These are phyloP conservation scores for Candida argentea DNA, from an alignment of 805 yeast genomes.

Conservation along the genomic window DNA sequence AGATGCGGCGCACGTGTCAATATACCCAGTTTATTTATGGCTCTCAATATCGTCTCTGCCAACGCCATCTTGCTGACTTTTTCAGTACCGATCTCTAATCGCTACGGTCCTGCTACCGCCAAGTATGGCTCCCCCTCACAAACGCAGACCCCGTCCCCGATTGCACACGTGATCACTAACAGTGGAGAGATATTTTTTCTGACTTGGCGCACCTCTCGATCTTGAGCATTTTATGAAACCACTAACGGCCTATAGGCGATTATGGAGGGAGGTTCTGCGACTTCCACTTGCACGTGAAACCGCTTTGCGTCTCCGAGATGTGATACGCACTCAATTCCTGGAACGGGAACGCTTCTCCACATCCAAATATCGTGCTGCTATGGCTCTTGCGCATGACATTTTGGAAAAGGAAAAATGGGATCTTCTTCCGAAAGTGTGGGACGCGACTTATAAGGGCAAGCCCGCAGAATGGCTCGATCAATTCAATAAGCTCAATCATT, in stretches of 20 bases:
- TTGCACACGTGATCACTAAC: background rate
- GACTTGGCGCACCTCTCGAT: background rate
- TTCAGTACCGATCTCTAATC: too few species aligned
- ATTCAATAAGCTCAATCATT: constrained; percentile 12
- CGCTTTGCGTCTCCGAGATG: background rate
- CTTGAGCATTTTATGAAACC: background rate
- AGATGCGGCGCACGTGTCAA: constrained; percentile 24
- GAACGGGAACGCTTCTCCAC: constrained; percentile 6
- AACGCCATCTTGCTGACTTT: constrained; percentile 35
- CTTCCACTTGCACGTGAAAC: constrained; percentile 19
- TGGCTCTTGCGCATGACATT: constrained; percentile 14
- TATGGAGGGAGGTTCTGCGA: constrained; percentile 16
- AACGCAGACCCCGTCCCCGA: too few species aligned
- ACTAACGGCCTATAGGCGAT: constrained; percentile 9
- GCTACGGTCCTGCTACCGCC: too few species aligned
- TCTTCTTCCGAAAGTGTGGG: constrained; percentile 15
- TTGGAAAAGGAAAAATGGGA: constrained; percentile 18
- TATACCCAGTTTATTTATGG: constrained; percentile 29
- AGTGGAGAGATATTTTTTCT: background rate
- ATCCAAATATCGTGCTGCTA: constrained; percentile 6
- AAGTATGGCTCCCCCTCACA: too few species aligned
- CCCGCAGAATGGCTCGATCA: constrained; percentile 12
- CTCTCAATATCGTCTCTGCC: constrained; percentile 30
- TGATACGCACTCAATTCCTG: constrained; percentile 5
- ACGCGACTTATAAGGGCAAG: constrained; percentile 15